These are phyloP conservation scores for Geotrichum fermentans DNA, from an alignment of 1,139 yeast genomes.

Conservation along the genomic window DNA sequence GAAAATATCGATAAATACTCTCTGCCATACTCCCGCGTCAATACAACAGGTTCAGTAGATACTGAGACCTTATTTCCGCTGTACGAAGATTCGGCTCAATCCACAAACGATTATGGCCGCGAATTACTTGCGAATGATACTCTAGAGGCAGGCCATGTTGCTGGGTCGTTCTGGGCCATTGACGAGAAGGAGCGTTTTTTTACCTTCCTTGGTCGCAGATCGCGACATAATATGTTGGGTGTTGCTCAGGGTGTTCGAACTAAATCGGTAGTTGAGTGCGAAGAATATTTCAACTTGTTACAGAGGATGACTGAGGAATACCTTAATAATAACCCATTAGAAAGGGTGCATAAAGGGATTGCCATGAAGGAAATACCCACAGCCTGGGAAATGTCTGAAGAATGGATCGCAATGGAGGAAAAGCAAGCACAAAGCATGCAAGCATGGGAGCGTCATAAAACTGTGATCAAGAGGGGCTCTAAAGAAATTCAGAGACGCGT, in stretches of 20 bases:
- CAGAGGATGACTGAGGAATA: constrained; percentile 27
- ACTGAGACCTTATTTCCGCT: neutral
- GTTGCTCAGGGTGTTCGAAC: constrained; percentile 41
- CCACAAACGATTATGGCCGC: neutral
- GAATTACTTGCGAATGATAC: constrained; percentile 4
- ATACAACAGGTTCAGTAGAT: neutral
- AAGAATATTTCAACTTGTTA: constrained; percentile 45
- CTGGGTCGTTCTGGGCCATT: constrained; percentile 41
- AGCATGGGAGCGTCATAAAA: neutral
- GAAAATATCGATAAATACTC: neutral
- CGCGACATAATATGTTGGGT: constrained; percentile 46
- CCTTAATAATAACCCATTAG: constrained; percentile 5
- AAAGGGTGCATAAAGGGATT: constrained; percentile 28
- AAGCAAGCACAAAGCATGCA: constrained; percentile 35
- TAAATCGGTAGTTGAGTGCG: constrained; percentile 46
- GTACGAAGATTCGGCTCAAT: neutral
- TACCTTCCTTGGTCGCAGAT: constrained; percentile 43
- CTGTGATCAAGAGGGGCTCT: neutral
- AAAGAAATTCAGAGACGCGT: neutral
- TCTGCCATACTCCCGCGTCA: neutral
- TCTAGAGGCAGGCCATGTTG: constrained; percentile 10
- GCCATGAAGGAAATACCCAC: constrained; percentile 47
- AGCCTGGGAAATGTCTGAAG: constrained; percentile 51
- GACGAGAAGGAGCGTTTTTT: constrained; percentile 45
- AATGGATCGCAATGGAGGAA: constrained; percentile 48